Evolutionary conservation across 768 basidiomycete genomes (phyloP).

Genomic region (Xerocomus potaroensis): DNA sequence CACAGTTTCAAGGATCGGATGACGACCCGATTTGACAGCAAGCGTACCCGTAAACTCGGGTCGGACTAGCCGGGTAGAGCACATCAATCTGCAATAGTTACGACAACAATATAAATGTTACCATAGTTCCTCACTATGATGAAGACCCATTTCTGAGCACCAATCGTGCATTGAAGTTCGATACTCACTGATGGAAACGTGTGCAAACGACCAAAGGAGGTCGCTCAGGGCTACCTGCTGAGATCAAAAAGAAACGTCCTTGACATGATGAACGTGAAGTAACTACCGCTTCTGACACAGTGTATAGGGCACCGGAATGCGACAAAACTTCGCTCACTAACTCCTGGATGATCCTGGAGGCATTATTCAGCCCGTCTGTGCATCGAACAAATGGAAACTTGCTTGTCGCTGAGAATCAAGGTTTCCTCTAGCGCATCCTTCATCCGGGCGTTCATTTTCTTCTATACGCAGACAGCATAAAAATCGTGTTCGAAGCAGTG

Average conservation of each 20-base stretch:
- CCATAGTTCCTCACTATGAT: slow-evolving; percentile 48
- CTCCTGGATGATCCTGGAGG: slow-evolving; percentile 68
- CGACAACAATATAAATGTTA: slow-evolving; percentile 9
- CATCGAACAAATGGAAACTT: slow-evolving; percentile 5
- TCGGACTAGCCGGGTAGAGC: slow-evolving; percentile 49
- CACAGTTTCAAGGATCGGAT: slow-evolving; percentile 79
- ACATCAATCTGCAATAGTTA: background rate
- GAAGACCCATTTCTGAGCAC: background rate
- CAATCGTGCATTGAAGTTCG: background rate
- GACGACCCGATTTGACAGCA: slow-evolving; percentile 84
- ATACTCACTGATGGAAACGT: slow-evolving; percentile 69
- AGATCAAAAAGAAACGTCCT: background rate
- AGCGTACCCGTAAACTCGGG: slow-evolving; percentile 90
- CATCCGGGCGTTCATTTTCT: slow-evolving; percentile 86
- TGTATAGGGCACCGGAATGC: slow-evolving; percentile 79
- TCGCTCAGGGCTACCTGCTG: slow-evolving; percentile 80
- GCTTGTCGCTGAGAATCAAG: slow-evolving; percentile 81
- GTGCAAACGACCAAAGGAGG: slow-evolving; percentile 86
- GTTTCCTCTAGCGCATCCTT: slow-evolving; percentile 90
- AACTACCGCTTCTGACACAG: slow-evolving; percentile 81
- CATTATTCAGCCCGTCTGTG: background rate
- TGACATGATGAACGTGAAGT: background rate
- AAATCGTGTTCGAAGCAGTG: background rate
- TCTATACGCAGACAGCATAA: slow-evolving; percentile 38
- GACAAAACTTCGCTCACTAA: slow-evolving; percentile 66